phyloP scores from a whole-genome alignment of 2,329 filamentous ascomycete genomes.

The Aulographum hederae region DNA sequence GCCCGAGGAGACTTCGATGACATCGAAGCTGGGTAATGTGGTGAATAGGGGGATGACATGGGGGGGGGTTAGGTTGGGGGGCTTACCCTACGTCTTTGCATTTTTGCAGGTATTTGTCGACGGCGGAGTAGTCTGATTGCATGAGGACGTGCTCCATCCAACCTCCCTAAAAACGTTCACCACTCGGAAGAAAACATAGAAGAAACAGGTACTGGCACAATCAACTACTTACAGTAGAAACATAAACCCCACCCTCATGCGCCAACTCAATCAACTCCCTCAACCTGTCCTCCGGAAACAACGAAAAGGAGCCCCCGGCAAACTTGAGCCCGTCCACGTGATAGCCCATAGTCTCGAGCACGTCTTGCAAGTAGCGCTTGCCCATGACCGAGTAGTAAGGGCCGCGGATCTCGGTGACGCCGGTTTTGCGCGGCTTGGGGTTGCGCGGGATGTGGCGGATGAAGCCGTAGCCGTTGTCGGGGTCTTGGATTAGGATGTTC shows the following conservation, averaged over 20 bases:
- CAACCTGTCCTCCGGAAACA: constrained; percentile 27
- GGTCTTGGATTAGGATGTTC: too few relatives aligned
- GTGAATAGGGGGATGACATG: background rate
- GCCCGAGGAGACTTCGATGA: constrained; percentile 33
- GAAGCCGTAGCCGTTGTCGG: constrained; percentile 32
- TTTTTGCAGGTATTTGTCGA: constrained; percentile 33
- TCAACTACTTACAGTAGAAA: too few relatives aligned
- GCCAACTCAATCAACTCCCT: constrained; percentile 30
- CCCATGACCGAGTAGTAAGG: constrained; percentile 39
- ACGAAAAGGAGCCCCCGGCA: constrained; percentile 32
- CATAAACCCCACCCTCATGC: constrained; percentile 30
- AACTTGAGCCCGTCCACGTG: constrained; percentile 39
- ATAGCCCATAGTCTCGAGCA: constrained; percentile 35
- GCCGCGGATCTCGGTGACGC: constrained; percentile 36
- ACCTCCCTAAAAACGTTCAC: too few relatives aligned
- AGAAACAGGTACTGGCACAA: too few relatives aligned
- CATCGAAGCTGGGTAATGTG: constrained; percentile 32
- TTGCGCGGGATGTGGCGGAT: constrained; percentile 29
- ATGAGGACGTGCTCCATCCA: constrained; percentile 36
- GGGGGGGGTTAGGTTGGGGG: constrained; percentile 12
- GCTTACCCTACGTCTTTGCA: constrained; percentile 36
- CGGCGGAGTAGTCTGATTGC: constrained; percentile 24
- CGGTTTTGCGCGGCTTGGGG: constrained; percentile 28
- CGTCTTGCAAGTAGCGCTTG: constrained; percentile 31
- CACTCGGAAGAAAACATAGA: too few relatives aligned